Percentiles rank a stretch among this genome's conserved stretches.
Evolutionary conservation across 768 basidiomycete species (phyloP).

Genomic region (Rhodotorula taiwanensis): DNA sequence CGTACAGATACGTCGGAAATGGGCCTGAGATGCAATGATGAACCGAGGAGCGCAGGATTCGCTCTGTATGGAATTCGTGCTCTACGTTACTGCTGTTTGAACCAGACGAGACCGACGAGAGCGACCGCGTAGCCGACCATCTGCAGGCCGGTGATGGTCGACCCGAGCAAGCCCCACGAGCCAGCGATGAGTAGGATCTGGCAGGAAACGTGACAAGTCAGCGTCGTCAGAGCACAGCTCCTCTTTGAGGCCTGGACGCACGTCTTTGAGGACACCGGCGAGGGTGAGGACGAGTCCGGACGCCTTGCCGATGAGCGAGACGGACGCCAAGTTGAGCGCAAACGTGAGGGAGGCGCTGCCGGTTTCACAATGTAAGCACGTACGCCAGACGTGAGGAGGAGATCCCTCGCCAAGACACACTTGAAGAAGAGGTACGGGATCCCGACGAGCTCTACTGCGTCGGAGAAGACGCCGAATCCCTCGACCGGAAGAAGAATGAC

Average conservation of each 20-base stretch:
- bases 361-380: conserved; percentile 46
- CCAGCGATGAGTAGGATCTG: conserved; percentile 88
- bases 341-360: conserved; percentile 81
- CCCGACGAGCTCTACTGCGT: conserved; percentile 56
- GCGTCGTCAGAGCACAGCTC: neutral
- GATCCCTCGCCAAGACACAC: conserved; percentile 8
- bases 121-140: conserved; percentile 79
- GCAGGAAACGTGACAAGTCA: conserved; percentile 43
- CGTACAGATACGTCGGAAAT: no score
- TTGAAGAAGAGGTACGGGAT: conserved; percentile 42
- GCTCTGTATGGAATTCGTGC: no score
- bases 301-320: conserved; percentile 86
- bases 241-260: conserved; percentile 41
- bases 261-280: conserved; percentile 81
- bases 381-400: neutral
- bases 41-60: no score
- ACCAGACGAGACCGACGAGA: conserved; percentile 53
- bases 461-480: conserved; percentile 74
- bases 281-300: conserved; percentile 84
- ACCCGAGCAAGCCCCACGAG: conserved; percentile 74
- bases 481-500: conserved; percentile 82
- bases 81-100: conserved; percentile 9
- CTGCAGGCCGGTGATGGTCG: conserved; percentile 70
- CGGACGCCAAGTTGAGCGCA: conserved; percentile 82
- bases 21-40: no score